These are phyloP conservation scores for Aspergillus ruber DNA, from an alignment of 2,329 filamentous ascomycete species.

Conservation along the genomic window DNA sequence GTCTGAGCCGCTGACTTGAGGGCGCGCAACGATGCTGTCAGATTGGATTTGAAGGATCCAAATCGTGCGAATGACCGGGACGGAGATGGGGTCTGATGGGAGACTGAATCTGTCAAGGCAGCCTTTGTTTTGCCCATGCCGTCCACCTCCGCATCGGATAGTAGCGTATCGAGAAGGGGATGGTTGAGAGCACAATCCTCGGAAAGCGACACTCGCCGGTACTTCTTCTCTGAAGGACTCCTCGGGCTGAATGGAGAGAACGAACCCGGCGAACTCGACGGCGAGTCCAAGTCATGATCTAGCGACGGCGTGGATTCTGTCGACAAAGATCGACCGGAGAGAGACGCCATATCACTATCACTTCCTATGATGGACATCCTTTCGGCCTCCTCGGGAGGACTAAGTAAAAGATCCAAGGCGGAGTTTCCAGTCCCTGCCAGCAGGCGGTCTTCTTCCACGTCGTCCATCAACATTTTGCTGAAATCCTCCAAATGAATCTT, in stretches of 20 bases:
- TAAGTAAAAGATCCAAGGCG: slow-evolving; percentile 51
- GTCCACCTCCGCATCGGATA: slow-evolving; percentile 21
- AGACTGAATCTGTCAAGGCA: slow-evolving; percentile 5
- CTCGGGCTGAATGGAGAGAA: slow-evolving; percentile 36
- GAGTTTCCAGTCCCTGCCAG: slow-evolving; percentile 38
- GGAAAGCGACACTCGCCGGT: slow-evolving; percentile 45
- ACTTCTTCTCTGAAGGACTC: slow-evolving; percentile 34
- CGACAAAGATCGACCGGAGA: slow-evolving; percentile 48
- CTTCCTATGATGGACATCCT: slow-evolving; percentile 33
- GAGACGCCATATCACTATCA: slow-evolving; percentile 37
- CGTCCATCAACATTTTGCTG: slow-evolving; percentile 52
- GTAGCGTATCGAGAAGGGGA: slow-evolving; percentile 43
- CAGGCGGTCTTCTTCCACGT: slow-evolving; percentile 41
- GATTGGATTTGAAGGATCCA: slow-evolving; percentile 54
- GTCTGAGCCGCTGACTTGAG: slow-evolving; percentile 57
- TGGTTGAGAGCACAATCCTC: slow-evolving; percentile 54
- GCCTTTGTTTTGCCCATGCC: slow-evolving; percentile 4
- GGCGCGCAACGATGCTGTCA: slow-evolving; percentile 56
- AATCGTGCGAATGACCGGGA: slow-evolving; percentile 35
- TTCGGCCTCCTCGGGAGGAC: slow-evolving; percentile 43
- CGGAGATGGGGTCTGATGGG: slow-evolving; percentile 18
- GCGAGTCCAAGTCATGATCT: slow-evolving; percentile 45
- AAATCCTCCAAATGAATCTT: slow-evolving; percentile 42
- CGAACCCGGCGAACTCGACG: slow-evolving; percentile 38
- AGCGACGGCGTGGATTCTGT: slow-evolving; percentile 54